Percentiles rank a stretch among this genome's conserved stretches.
Conservation (phyloP, 768 basidiomycete genomes). For the Lanmaoa rubissima region DNA sequence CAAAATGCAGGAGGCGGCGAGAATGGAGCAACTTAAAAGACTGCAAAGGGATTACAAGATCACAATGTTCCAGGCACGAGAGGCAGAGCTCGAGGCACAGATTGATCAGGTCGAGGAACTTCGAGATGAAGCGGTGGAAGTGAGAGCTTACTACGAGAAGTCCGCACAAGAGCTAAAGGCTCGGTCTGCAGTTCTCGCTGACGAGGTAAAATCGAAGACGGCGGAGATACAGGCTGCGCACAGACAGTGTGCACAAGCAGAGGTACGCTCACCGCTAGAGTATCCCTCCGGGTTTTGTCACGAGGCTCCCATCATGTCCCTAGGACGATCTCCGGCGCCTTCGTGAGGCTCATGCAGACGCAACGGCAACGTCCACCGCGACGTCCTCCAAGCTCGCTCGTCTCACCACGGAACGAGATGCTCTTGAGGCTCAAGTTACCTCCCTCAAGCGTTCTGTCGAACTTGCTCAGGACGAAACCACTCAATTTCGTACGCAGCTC, state of each 20-base stretch:
- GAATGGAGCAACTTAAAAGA: constrained; percentile 57
- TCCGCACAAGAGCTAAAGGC: constrained; percentile 29
- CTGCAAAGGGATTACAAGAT: constrained; percentile 67
- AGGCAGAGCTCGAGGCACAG: constrained; percentile 55
- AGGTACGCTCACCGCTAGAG: constrained; percentile 36
- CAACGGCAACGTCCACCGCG: constrained; percentile 46
- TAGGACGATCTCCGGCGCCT: constrained; percentile 44
- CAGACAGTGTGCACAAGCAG: constrained; percentile 44
- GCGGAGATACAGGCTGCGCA: constrained; percentile 39
- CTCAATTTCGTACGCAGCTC: constrained; percentile 60
- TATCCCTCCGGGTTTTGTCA: not conserved
- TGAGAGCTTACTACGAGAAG: constrained; percentile 24
- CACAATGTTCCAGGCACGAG: constrained; percentile 63
- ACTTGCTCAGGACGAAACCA: constrained; percentile 55
- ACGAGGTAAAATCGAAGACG: constrained; percentile 40
- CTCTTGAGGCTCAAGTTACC: constrained; percentile 46
- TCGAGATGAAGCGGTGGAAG: constrained; percentile 29
- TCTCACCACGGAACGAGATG: constrained; percentile 55
- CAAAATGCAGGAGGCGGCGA: constrained; percentile 50
- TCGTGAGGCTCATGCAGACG: constrained; percentile 49
- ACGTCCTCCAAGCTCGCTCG: constrained; percentile 55
- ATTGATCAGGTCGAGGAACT: constrained; percentile 53
- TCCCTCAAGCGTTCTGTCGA: constrained; percentile 58
- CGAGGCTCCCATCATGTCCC: not conserved
- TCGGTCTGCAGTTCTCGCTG: constrained; percentile 33